A percentile compares a stretch with the other conserved stretches of the same genome.
These are phyloP conservation scores for Bassia scoparia DNA, from an alignment of 148 eudicot genomes.

Conservation along the genomic window DNA sequence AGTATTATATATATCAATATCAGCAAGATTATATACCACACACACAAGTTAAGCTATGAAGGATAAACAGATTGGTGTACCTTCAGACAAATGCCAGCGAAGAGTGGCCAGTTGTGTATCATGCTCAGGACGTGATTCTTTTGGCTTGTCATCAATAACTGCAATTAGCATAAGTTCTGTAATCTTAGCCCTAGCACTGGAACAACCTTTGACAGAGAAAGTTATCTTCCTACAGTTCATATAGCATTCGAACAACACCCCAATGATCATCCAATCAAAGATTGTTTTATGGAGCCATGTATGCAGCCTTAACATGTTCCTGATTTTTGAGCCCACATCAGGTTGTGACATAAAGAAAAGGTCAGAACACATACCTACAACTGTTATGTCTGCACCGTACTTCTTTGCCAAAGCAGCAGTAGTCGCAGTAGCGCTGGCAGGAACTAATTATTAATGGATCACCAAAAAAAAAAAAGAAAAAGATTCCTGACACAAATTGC, in stretches of 20 bases:
- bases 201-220: conserved; percentile 1
- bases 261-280: background rate
- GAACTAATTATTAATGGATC: background rate
- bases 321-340: background rate
- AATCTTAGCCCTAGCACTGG: conserved; percentile 20
- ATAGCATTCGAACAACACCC: background rate
- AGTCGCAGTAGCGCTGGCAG: conserved; percentile 80
- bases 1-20: too few species aligned
- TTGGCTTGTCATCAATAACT: conserved; percentile 79
- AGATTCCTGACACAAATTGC: too few species aligned
- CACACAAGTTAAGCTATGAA: too few species aligned
- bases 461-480: too few species aligned
- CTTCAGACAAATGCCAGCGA: conserved; percentile 92
- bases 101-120: conserved; percentile 69
- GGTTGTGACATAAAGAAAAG: background rate
- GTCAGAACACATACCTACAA: conserved; percentile 59
- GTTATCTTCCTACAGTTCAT: conserved; percentile 15
- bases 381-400: conserved; percentile 95
- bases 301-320: conserved; percentile 3
- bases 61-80: conserved; percentile 28
- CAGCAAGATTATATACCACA: too few species aligned
- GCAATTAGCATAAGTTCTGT: conserved; percentile 33
- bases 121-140: conserved; percentile 71
- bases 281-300: background rate
- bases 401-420: conserved; percentile 92